Percentiles rank a stretch among this genome's conserved stretches.
Evolutionary conservation across 495 filamentous ascomycete genomes (phyloP).

Genomic region (Aspergillus steynii): DNA sequence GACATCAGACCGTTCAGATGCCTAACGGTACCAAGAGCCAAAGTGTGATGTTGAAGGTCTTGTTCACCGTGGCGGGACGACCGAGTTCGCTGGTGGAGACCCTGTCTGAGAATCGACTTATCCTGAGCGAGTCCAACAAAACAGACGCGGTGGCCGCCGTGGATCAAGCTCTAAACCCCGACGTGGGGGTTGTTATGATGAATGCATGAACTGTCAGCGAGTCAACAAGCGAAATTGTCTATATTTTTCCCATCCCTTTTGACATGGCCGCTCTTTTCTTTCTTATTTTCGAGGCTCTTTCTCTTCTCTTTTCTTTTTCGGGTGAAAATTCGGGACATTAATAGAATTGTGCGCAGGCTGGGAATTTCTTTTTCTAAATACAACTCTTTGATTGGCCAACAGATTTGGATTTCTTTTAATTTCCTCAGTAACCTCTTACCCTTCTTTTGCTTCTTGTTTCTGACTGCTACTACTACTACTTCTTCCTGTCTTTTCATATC

Average conservation of each 20-base stretch:
- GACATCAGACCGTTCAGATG: constrained; percentile 23
- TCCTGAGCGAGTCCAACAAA: constrained; percentile 32
- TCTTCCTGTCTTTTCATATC: not conserved
- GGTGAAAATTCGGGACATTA: constrained; percentile 17
- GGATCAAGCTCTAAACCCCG: constrained; percentile 30
- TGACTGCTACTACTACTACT: not conserved
- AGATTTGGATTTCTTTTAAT: not conserved
- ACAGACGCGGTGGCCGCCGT: constrained; percentile 20
- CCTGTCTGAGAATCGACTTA: constrained; percentile 39
- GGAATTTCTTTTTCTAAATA: constrained; percentile 19
- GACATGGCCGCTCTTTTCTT: not conserved
- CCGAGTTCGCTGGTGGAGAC: constrained; percentile 39
- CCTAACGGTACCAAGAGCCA: constrained; percentile 24
- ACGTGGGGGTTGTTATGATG: constrained; percentile 41
- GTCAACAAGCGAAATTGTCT: constrained; percentile 2
- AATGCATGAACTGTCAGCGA: constrained; percentile 32
- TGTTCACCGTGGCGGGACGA: constrained; percentile 43
- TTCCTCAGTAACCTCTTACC: not conserved
- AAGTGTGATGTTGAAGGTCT: constrained; percentile 41
- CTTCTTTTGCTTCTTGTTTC: not conserved
- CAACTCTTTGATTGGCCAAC: constrained; percentile 17
- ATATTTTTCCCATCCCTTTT: not conserved
- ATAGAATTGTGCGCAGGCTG: constrained; percentile 25
- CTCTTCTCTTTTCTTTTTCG: constrained; percentile 9
- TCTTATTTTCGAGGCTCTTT: not conserved